These are phyloP conservation scores for Ophiostoma ulmi DNA, from an alignment of 2,329 filamentous ascomycete species.

Conservation along the genomic window DNA sequence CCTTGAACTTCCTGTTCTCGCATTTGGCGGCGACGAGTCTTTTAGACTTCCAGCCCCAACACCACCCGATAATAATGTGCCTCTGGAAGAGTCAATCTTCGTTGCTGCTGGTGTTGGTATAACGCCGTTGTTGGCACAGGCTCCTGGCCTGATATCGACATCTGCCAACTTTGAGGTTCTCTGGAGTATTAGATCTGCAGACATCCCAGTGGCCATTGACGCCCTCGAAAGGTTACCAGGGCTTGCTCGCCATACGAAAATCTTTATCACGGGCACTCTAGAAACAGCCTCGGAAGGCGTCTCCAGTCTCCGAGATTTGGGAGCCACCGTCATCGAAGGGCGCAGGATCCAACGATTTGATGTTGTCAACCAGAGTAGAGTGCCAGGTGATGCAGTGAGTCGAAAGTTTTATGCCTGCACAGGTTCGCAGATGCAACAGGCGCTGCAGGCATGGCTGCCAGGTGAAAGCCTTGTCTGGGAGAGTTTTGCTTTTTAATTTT, in stretches of 20 bases:
- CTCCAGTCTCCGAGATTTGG: constrained; percentile 24
- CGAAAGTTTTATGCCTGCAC: constrained; percentile 50
- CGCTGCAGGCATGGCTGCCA: constrained; percentile 47
- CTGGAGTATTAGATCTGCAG: constrained; percentile 61
- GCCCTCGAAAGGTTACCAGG: constrained; percentile 48
- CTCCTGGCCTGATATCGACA: constrained; percentile 42
- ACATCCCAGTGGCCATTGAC: constrained; percentile 59
- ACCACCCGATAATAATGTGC: background rate
- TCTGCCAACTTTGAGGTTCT: constrained; percentile 47
- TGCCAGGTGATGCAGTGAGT: constrained; percentile 30
- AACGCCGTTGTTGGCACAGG: constrained; percentile 71
- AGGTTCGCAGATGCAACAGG: constrained; percentile 39
- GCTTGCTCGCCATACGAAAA: constrained; percentile 47
- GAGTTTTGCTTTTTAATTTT: constrained; percentile 44
- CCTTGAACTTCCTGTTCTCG: constrained; percentile 63
- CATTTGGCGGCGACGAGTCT: constrained; percentile 61
- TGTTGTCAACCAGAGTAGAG: constrained; percentile 31
- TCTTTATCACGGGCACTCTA: constrained; percentile 57
- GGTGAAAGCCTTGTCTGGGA: constrained; percentile 53
- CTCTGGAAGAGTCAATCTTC: constrained; percentile 47
- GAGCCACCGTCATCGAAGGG: constrained; percentile 33
- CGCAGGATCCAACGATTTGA: constrained; percentile 41
- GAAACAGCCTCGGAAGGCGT: background rate
- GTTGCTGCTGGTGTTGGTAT: constrained; percentile 78
- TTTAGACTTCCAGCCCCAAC: constrained; percentile 38